phyloP scores from a whole-genome alignment of 192 early-diverging fungal genomes.

The Podila minutissima region DNA sequence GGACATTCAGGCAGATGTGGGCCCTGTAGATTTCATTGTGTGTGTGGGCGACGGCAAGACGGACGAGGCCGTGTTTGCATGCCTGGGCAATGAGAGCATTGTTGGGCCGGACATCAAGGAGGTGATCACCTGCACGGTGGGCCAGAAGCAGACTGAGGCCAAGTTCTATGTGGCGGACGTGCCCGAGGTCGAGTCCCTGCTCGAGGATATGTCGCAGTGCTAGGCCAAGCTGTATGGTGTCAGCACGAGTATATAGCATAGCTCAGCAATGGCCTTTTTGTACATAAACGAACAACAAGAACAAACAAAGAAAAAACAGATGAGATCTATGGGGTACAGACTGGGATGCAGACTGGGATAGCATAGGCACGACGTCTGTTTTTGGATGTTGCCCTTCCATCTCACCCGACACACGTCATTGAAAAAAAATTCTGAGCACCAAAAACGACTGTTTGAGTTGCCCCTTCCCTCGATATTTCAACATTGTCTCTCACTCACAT shows the following conservation, averaged over 20 bases:
- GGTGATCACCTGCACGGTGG: slow-evolving; percentile 90
- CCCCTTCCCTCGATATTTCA: not conserved
- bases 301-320: not conserved
- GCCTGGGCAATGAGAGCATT: slow-evolving; percentile 61
- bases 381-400: not conserved
- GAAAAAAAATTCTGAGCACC: too few species aligned
- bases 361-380: not conserved
- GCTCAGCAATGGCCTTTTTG: not conserved
- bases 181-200: slow-evolving; percentile 56
- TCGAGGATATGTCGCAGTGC: slow-evolving; percentile 50
- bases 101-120: slow-evolving; percentile 50
- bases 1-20: slow-evolving; percentile 67
- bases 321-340: not conserved
- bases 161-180: slow-evolving; percentile 85
- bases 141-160: slow-evolving; percentile 96
- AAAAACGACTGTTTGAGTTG: not conserved
- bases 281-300: not conserved
- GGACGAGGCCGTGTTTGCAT: slow-evolving; percentile 92
- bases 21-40: slow-evolving; percentile 74
- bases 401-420: slow-evolving; percentile 5
- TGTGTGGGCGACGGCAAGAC: slow-evolving; percentile 95
- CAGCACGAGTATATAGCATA: not conserved
- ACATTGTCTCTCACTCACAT: not conserved
- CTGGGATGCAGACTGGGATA: too few species aligned
- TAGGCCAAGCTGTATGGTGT: not conserved